A percentile compares a stretch with the other conserved stretches of the same genome.
Conservation (phyloP, 2,329 filamentous ascomycete genomes). For the Scedosporium apiospermum region DNA sequence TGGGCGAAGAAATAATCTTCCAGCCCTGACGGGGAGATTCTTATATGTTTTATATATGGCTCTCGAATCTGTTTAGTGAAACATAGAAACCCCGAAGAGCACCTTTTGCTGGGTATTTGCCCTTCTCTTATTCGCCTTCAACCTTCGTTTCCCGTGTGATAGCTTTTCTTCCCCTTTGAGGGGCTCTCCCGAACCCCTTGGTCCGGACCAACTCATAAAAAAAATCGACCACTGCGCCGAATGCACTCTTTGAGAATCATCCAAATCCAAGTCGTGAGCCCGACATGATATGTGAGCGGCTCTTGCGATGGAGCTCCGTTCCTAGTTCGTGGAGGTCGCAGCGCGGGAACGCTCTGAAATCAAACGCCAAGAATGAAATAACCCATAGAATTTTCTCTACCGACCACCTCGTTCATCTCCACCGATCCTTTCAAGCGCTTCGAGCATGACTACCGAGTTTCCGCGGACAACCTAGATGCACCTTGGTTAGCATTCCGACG, state of each 20-base stretch:
- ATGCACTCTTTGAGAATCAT: neutral
- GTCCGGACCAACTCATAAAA: neutral
- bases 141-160: too few relatives aligned
- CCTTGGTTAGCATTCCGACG: neutral
- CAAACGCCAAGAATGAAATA: neutral
- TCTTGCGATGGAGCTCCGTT: neutral
- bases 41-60: neutral
- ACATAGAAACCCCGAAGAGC: neutral
- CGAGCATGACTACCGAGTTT: constrained; percentile 97
- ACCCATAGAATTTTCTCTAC: constrained; percentile 6
- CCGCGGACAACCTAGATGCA: constrained; percentile 72
- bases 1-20: constrained; percentile 18
- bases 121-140: neutral
- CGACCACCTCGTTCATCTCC: constrained; percentile 38
- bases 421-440: constrained; percentile 63
- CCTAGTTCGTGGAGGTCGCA: neutral
- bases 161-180: neutral
- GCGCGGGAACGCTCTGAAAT: neutral
- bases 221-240: neutral
- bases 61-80: neutral
- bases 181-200: neutral
- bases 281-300: neutral
- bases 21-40: neutral
- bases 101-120: neutral
- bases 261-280: neutral